Evolutionary conservation across 768 basidiomycete species (phyloP).

Genomic region (Lactarius pseudohatsudake): DNA sequence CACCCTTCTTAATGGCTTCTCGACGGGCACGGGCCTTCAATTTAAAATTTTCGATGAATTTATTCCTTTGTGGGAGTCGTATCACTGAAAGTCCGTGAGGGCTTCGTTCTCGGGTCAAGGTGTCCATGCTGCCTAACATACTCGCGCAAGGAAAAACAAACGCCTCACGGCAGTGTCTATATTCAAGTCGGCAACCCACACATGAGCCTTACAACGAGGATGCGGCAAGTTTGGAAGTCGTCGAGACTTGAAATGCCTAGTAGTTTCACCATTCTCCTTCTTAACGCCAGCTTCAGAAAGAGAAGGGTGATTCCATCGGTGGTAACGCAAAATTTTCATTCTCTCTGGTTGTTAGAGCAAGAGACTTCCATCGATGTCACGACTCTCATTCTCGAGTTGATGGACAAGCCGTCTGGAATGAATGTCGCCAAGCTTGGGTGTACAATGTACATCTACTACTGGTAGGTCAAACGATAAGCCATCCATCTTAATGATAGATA

Average conservation of each 20-base stretch:
- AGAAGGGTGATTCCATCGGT: background rate
- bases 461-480: background rate
- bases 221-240: background rate
- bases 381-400: background rate
- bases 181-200: too few relatives aligned
- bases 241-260: background rate
- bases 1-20: background rate
- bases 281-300: background rate
- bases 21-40: slow-evolving; percentile 1
- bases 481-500: slow-evolving; percentile 22
- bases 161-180: background rate
- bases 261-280: background rate
- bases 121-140: slow-evolving; percentile 1
- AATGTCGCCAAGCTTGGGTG: background rate
- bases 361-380: background rate
- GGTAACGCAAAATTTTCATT: background rate
- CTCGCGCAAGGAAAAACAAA: background rate
- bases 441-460: background rate
- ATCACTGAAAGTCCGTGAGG: background rate
- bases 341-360: background rate
- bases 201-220: background rate
- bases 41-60: background rate
- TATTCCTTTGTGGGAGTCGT: slow-evolving; percentile 1
- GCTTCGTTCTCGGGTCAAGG: slow-evolving; percentile 1
- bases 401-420: background rate